Conservation (phyloP, 768 basidiomycete species). For the Flagelloscypha sp. region DNA sequence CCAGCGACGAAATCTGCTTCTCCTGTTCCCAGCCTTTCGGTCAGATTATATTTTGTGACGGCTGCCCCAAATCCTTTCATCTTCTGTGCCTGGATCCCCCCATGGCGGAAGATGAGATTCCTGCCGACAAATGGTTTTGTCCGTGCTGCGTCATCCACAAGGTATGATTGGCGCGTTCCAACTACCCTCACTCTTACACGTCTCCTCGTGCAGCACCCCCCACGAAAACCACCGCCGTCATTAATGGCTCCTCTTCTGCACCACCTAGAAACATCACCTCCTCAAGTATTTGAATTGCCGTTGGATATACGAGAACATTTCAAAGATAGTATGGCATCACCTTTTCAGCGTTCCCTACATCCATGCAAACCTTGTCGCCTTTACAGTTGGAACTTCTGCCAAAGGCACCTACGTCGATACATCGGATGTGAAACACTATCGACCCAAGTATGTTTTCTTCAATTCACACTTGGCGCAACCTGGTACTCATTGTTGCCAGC, state of each 20-base stretch:
- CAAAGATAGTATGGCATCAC: slow-evolving; percentile 65
- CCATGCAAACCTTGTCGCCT: slow-evolving; percentile 11
- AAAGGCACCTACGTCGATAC: slow-evolving; percentile 81
- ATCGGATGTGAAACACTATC: slow-evolving; percentile 66
- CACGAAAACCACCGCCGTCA: slow-evolving; percentile 56
- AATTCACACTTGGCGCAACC: too few species aligned
- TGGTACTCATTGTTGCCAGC: slow-evolving; percentile 50
- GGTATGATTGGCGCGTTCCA: slow-evolving; percentile 32
- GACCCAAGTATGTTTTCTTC: slow-evolving; percentile 62
- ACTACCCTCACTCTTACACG: slow-evolving; percentile 12
- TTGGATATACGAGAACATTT: slow-evolving; percentile 78
- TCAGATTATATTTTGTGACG: slow-evolving; percentile 91
- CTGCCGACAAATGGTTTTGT: slow-evolving; percentile 80
- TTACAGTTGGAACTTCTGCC: slow-evolving; percentile 64
- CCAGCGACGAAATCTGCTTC: slow-evolving; percentile 81
- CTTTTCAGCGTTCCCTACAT: slow-evolving; percentile 7
- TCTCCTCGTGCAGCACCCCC: slow-evolving; percentile 46
- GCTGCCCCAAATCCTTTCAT: slow-evolving; percentile 93
- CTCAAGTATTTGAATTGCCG: slow-evolving; percentile 79
- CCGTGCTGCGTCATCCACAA: slow-evolving; percentile 60
- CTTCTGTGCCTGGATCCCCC: slow-evolving; percentile 96
- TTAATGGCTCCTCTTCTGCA: slow-evolving; percentile 67
- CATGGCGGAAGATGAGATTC: slow-evolving; percentile 79
- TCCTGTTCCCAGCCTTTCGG: slow-evolving; percentile 71
- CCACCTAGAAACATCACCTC: slow-evolving; percentile 58